Evolutionary conservation across 495 filamentous ascomycete species (phyloP).

Genomic region (Penicillium simplicissimum): DNA sequence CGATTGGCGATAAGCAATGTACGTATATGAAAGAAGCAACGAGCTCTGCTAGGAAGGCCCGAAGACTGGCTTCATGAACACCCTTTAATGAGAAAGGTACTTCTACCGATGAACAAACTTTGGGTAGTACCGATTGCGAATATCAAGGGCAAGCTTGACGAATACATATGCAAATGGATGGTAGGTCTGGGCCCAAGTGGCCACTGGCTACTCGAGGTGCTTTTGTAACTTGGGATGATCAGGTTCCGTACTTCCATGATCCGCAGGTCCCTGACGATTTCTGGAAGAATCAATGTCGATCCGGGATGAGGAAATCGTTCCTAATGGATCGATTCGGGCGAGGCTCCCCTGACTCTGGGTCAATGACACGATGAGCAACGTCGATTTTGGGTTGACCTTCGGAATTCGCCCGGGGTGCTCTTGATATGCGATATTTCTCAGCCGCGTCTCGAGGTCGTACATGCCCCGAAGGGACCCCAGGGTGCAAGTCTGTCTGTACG

Average conservation of each 20-base stretch:
- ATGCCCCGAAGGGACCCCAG: not conserved
- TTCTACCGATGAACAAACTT: not conserved
- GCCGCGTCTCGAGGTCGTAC: not conserved
- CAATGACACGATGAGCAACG: not conserved
- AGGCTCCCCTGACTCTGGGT: not conserved
- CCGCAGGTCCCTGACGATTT: conserved; percentile 8
- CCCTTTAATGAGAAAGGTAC: not conserved
- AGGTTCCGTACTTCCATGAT: not conserved
- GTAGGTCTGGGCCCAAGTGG: too few species aligned
- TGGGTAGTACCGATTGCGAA: not conserved
- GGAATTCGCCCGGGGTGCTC: not conserved
- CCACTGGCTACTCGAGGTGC: not conserved
- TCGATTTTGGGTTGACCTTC: not conserved
- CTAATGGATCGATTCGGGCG: conserved; percentile 17
- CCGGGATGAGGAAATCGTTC: conserved; percentile 23
- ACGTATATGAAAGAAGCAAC: not conserved
- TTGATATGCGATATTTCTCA: not conserved
- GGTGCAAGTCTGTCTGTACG: not conserved
- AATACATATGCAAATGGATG: not conserved
- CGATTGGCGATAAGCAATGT: conserved; percentile 10
- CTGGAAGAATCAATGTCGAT: conserved; percentile 21
- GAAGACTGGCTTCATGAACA: not conserved
- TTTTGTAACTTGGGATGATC: conserved; percentile 3
- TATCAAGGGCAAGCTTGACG: not conserved
- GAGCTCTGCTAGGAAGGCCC: not conserved